Base-by-base conservation (phyloP, 2,329 filamentous ascomycete species). In the Fusarium sambucinum region DNA sequence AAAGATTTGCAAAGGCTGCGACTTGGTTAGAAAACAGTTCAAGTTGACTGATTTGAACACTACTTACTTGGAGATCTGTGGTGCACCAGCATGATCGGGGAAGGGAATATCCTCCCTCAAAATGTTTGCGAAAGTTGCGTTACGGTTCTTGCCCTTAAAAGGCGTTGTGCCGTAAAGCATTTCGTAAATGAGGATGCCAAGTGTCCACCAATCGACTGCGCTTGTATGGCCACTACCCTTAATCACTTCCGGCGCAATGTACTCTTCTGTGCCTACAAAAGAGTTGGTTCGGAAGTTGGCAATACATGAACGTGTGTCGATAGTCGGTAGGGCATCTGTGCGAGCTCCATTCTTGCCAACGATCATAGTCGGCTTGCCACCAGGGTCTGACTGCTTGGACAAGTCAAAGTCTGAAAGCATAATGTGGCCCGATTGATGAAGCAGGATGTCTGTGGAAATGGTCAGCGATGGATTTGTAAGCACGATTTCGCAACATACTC, bases 381-480 rank as follows among this genome's bases (percentile, higher is more conserved):
- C 96, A 17, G 93, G 90, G 71, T 96, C 96, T 9, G 96, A 99
- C 81, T 99, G 96, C 81, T 99, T 99, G 12, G 94, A 97, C 66
- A 99, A 82, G 80, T 99, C 96, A 80, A 99, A 99, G 82, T 99
- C 96, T 64, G 96, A 98, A 78, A 99, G 87, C 96, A 99, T 99
- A 74, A 99, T 99, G 80, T 99, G 96, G 17, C 96, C 96, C n/a
- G 96, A 98, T 80, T 99, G 96, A 79, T 99, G 96, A 23, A 99
- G 89, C 16, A 99, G 86, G 70, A 99, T 99, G 75, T 99, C 94
- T 97, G 44, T 47, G 3, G 23, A 17, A 38, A 33, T 7, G 13
- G 67, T 70, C 25, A 70, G 67, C 30, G 9, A 12, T 12, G 32
- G 10, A 32, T 21, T 46, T 40, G 38, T 67, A 48, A 73, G 65